Conservation (phyloP, 2,329 filamentous ascomycete genomes). For the Arachnopeziza araneosa region DNA sequence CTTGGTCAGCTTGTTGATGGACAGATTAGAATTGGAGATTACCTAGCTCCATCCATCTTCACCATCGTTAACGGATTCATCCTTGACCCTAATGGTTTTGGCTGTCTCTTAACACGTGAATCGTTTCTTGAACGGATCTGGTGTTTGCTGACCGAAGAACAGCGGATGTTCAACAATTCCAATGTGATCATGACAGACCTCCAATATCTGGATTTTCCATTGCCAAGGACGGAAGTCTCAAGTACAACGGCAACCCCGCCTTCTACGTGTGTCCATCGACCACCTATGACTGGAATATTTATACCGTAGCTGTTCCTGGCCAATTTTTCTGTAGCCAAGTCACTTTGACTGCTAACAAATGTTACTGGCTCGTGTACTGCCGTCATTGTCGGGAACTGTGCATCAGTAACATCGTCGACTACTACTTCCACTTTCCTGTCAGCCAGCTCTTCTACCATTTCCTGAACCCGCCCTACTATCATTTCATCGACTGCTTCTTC, state of each 20-base stretch:
- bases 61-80: constrained; percentile 50
- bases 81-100: constrained; percentile 49
- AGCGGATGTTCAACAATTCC: constrained; percentile 18
- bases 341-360: constrained; percentile 38
- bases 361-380: constrained; percentile 14
- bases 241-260: constrained; percentile 40
- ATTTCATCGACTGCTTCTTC: not conserved
- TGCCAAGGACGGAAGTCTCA: constrained; percentile 45
- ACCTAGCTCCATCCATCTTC: constrained; percentile 43
- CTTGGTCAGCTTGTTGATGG: constrained; percentile 58
- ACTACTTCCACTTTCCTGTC: not conserved
- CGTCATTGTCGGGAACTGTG: not conserved
- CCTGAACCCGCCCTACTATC: not conserved
- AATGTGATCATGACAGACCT: constrained; percentile 45
- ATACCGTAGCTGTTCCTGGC: constrained; percentile 36
- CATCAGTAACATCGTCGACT: not conserved
- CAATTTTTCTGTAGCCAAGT: constrained; percentile 46
- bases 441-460: not conserved
- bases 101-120: constrained; percentile 57
- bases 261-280: constrained; percentile 58
- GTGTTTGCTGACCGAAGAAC: not conserved
- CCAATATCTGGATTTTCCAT: constrained; percentile 52
- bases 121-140: not conserved
- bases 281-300: constrained; percentile 50
- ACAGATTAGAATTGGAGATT: constrained; percentile 53